phyloP scores from a whole-genome alignment of 495 filamentous ascomycete genomes.

The Neurospora sp. region DNA sequence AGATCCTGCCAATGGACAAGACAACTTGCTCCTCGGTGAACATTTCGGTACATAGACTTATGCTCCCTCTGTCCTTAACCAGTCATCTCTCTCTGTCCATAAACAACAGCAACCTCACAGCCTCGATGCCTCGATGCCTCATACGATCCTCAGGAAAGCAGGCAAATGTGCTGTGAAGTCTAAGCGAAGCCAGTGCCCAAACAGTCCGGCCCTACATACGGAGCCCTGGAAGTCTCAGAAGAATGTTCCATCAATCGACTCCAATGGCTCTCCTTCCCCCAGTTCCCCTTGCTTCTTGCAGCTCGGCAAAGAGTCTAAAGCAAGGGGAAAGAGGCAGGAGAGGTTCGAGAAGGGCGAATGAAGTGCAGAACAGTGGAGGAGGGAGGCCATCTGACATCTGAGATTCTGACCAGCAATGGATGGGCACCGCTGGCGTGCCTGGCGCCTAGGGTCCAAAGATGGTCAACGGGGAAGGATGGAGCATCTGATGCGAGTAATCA shows the following conservation, averaged over 20 bases:
- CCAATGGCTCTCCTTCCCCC: not conserved
- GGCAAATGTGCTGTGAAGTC: not conserved
- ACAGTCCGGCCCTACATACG: not conserved
- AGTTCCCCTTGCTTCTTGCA: not conserved
- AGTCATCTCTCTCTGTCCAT: not conserved
- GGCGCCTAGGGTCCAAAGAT: not conserved
- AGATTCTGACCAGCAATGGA: not conserved
- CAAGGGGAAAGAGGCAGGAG: not conserved
- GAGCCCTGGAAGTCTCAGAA: not conserved
- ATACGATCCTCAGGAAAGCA: not conserved
- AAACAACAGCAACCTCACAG: not conserved
- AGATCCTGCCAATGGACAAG: not conserved
- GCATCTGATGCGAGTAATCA: not conserved
- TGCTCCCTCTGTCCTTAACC: not conserved
- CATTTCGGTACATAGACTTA: not conserved
- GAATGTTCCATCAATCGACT: not conserved
- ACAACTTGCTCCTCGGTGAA: not conserved
- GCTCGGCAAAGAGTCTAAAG: not conserved
- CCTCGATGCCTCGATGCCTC: not conserved
- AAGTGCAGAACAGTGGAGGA: not conserved
- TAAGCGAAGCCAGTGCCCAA: not conserved
- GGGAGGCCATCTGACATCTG: not conserved
- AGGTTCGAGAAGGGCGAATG: not conserved
- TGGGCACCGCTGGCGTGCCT: not conserved
- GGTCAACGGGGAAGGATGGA: not conserved